Base-by-base conservation (phyloP, 2,329 filamentous ascomycete species). In the Phialemoniopsis sp. region DNA sequence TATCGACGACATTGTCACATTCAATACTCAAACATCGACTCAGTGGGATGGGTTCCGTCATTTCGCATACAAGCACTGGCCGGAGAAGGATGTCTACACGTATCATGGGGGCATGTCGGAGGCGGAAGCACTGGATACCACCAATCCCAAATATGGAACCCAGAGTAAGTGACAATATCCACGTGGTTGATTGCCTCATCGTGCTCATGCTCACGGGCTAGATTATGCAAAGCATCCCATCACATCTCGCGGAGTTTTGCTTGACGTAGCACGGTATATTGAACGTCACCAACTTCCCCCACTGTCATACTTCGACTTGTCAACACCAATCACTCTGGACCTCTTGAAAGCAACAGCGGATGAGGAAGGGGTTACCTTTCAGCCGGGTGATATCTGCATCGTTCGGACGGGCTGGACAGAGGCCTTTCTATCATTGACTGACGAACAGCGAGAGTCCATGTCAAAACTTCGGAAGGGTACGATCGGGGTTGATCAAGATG, bases 301-400 rank as follows among this genome's bases (percentile, higher is more conserved):
- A 62, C 3, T 69, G 73, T 41, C 49, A 61, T 16, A 55, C 63
- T 2, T 56, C 57, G 6, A n/a, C n/a, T n/a, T n/a, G n/a, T n/a
- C n/a, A n/a, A n/a, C n/a, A n/a, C 49, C 58, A 2, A 76, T 80
- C 36, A 59, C 70, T 0, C 50, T 71, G 2, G 53, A 55, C 0
- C 56, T 59, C 2, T 56, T 80, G 2, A 55, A 68, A 36, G 55
- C 62, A 17, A 61, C 76, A 8, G 68, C 68, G 1, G 52, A 56
- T 40, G 59, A 60, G 32, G 63, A 76, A 46, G 59, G 62, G 15
- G 62, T 66, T 0, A 53, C 57, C 2, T 63, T 76, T 32, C 59
- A 56, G 6, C 52, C 53, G 4, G 77, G 78, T 12, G 78, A 82
- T 42, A 74, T 82, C 21, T 60, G 82, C 32, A 66, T 82, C 46